Conservation (phyloP, 305 asterid species). For the Petunia hybrid region DNA sequence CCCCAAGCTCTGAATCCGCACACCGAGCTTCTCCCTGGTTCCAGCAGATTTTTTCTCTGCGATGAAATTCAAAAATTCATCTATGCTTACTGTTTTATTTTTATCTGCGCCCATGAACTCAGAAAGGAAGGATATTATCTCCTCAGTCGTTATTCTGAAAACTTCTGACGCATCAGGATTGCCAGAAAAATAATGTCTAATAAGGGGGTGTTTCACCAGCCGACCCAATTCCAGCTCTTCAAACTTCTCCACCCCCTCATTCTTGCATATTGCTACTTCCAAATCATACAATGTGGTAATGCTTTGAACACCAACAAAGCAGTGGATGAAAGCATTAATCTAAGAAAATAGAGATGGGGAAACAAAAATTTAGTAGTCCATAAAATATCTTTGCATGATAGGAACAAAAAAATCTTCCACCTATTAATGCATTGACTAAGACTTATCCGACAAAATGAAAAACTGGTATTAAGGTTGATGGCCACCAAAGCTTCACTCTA, state of each 20-base stretch:
- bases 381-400: not conserved
- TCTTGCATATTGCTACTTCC: conserved; percentile 82
- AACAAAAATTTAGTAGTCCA: conserved; percentile 7
- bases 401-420: not conserved
- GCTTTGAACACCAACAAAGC: conserved; percentile 83
- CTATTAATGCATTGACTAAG: not conserved
- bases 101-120: conserved; percentile 60
- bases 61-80: conserved; percentile 71
- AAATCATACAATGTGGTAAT: conserved; percentile 77
- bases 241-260: conserved; percentile 72
- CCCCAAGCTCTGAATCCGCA: conserved; percentile 83
- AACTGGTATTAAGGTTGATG: not conserved
- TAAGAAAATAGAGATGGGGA: conserved; percentile 36
- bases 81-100: conserved; percentile 54
- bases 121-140: conserved; percentile 65
- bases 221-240: conserved; percentile 95
- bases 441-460: not conserved
- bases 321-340: conserved; percentile 86
- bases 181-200: conserved; percentile 69
- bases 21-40: conserved; percentile 69
- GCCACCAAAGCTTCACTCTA: not conserved
- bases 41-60: conserved; percentile 60
- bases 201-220: conserved; percentile 78
- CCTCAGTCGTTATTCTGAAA: conserved; percentile 67
- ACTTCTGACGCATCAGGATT: conserved; percentile 63